A percentile compares a stretch with the other conserved stretches of the same genome.
These are phyloP conservation scores for Miscanthus lutarioriparius DNA, from an alignment of 176 grass and related monocot genomes.

Conservation along the genomic window DNA sequence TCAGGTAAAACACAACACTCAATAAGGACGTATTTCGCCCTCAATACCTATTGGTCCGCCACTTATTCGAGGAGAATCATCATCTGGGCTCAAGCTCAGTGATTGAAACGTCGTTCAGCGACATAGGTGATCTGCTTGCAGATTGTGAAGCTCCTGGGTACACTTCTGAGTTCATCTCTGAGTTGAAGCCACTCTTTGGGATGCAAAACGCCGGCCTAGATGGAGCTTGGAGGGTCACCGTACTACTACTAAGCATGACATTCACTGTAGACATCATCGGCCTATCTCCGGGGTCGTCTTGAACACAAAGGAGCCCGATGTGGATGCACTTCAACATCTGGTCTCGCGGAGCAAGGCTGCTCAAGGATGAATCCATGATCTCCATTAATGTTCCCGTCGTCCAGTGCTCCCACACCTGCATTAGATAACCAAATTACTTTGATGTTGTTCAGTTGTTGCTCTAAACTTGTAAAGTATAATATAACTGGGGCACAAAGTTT, in stretches of 20 bases:
- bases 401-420: conserved; percentile 73
- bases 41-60: not conserved
- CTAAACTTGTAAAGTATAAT: not conserved
- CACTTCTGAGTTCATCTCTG: not conserved
- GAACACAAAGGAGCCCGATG: conserved; percentile 71
- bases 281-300: conserved; percentile 55
- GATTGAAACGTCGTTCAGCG: conserved; percentile 57
- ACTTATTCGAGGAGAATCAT: conserved; percentile 22
- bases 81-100: conserved; percentile 64
- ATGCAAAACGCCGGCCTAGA: conserved; percentile 54
- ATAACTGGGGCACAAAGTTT: not conserved
- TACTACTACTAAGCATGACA: conserved; percentile 65
- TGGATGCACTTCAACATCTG: conserved; percentile 57
- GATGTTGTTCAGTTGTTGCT: not conserved
- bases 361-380: conserved; percentile 48
- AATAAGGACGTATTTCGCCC: not conserved
- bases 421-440: not conserved
- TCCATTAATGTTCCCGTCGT: conserved; percentile 44
- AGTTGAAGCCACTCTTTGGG: conserved; percentile 34
- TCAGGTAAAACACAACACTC: not conserved
- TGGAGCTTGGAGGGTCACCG: conserved; percentile 53
- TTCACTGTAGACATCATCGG: conserved; percentile 62
- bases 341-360: conserved; percentile 36
- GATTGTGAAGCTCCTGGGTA: not conserved
- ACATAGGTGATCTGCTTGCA: conserved; percentile 27